These are phyloP conservation scores for Sclerotinia sclerotiorum DNA, from an alignment of 2,329 filamentous ascomycete species.

Conservation along the genomic window DNA sequence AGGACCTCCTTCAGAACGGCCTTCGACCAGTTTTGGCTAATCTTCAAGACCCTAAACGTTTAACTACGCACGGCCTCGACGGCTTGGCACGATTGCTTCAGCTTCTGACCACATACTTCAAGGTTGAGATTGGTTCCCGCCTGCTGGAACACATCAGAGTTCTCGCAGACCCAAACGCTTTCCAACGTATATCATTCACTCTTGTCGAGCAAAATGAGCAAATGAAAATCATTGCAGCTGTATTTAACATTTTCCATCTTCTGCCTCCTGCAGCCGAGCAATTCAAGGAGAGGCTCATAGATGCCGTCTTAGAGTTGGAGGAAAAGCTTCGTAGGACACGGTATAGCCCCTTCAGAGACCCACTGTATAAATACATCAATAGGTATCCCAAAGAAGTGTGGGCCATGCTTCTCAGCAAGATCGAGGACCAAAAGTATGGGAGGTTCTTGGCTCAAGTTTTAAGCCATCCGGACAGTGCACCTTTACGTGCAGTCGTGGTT, in stretches of 20 bases:
- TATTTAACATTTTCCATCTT: conserved; percentile 97
- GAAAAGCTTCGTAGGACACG: conserved; percentile 81
- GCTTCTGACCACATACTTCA: conserved; percentile 96
- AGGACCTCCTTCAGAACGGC: conserved; percentile 91
- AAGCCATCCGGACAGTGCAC: conserved; percentile 68
- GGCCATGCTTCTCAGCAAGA: conserved; percentile 71
- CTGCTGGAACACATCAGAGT: conserved; percentile 92
- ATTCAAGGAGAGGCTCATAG: conserved; percentile 87
- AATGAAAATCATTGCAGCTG: conserved; percentile 93
- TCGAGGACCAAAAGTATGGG: conserved; percentile 84
- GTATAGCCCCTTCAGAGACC: conserved; percentile 85
- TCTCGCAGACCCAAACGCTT: conserved; percentile 74
- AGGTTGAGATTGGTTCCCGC: conserved; percentile 92
- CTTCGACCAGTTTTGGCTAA: conserved; percentile 95
- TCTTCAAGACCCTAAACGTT: conserved; percentile 85
- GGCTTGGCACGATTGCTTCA: conserved; percentile 87
- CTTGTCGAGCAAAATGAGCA: conserved; percentile 88
- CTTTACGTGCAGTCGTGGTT: conserved; percentile 72
- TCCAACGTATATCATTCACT: conserved; percentile 92
- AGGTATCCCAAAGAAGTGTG: conserved; percentile 88
- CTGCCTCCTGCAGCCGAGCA: conserved; percentile 84
- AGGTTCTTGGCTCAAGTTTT: conserved; percentile 89
- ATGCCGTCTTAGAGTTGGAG: conserved; percentile 87
- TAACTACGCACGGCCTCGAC: conserved; percentile 86
- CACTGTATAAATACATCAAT: conserved; percentile 90